Conservation (phyloP, 2,329 filamentous ascomycete species). For the Ophiocordyceps sinensis region DNA sequence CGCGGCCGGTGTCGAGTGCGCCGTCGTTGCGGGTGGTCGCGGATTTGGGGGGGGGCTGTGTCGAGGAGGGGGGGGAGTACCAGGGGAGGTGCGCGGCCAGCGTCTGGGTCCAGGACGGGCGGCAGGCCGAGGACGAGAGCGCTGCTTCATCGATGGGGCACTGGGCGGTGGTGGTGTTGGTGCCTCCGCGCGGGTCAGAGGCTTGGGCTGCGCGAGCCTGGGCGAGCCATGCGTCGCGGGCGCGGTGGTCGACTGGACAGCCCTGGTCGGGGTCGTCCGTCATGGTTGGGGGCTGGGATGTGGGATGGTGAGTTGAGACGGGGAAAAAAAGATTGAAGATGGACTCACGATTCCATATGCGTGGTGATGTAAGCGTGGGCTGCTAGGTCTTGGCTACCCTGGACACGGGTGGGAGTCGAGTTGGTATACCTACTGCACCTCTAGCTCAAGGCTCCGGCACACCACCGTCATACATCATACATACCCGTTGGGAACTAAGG, state of each 20-base stretch:
- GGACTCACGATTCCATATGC: too few species aligned
- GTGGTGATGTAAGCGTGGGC: too few species aligned
- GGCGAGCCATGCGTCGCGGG: slow-evolving; percentile 73
- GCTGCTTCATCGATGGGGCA: slow-evolving; percentile 19
- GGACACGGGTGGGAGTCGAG: too few species aligned
- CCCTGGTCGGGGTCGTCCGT: slow-evolving; percentile 17
- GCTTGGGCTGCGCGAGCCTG: slow-evolving; percentile 33
- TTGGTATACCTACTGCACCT: too few species aligned
- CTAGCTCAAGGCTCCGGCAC: too few species aligned
- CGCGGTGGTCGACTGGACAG: slow-evolving; percentile 85
- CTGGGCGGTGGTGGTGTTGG: slow-evolving; percentile 5
- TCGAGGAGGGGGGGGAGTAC: slow-evolving; percentile 14
- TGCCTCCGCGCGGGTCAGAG: background rate
- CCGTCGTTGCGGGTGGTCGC: slow-evolving; percentile 2
- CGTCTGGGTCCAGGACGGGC: slow-evolving; percentile 26
- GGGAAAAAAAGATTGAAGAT: too few species aligned
- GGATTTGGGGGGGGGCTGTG: slow-evolving; percentile 4
- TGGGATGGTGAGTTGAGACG: too few species aligned
- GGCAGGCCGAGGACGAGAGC: slow-evolving; percentile 1
- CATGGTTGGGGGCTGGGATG: slow-evolving; percentile 7
- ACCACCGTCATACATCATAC: too few species aligned
- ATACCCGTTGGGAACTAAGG: too few species aligned
- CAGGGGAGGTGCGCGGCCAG: slow-evolving; percentile 27
- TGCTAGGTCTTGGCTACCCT: too few species aligned
- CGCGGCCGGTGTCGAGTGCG: slow-evolving; percentile 50